phyloP scores from a whole-genome alignment of 495 filamentous ascomycete genomes.

The Hyaloscypha bicolor region DNA sequence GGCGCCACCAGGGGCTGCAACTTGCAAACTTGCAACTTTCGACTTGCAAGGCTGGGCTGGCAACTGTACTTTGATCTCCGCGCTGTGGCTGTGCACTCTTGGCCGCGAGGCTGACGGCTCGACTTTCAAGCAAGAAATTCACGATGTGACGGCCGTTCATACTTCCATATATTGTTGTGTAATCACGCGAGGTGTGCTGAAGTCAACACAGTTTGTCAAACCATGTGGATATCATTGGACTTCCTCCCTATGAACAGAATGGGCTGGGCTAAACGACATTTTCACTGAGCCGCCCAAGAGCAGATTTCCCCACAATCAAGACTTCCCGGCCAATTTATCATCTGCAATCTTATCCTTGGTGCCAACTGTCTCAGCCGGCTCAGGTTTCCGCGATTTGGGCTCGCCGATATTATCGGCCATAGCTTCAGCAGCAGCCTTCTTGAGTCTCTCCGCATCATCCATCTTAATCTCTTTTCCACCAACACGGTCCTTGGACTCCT shows the following conservation, averaged over 20 bases:
- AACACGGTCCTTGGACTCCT: conserved; percentile 62
- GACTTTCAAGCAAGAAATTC: background rate
- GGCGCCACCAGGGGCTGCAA: too few relatives aligned
- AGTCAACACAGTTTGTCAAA: background rate
- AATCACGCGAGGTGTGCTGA: too few relatives aligned
- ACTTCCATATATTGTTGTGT: too few relatives aligned
- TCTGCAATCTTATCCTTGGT: conserved; percentile 48
- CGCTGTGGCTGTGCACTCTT: background rate
- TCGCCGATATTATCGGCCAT: conserved; percentile 52
- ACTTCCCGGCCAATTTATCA: conserved; percentile 42
- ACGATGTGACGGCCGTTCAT: too few relatives aligned
- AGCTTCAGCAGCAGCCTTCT: conserved; percentile 69
- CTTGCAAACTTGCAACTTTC: too few relatives aligned
- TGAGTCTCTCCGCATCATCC: conserved; percentile 70
- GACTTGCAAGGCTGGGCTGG: too few relatives aligned
- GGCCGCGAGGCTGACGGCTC: background rate
- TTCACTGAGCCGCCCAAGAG: background rate
- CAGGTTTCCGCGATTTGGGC: conserved; percentile 29
- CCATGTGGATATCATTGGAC: conserved; percentile 15
- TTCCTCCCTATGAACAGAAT: conserved; percentile 12
- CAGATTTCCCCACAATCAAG: conserved; percentile 8
- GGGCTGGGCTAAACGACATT: conserved; percentile 5
- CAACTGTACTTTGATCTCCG: too few relatives aligned
- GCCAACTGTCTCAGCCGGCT: conserved; percentile 40
- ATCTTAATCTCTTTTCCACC: conserved; percentile 49